Evolutionary conservation across 257 asterid genomes (phyloP), one percentile per base, ranked within the genome.

Genomic region (Salvia rosmarinus): DNA sequence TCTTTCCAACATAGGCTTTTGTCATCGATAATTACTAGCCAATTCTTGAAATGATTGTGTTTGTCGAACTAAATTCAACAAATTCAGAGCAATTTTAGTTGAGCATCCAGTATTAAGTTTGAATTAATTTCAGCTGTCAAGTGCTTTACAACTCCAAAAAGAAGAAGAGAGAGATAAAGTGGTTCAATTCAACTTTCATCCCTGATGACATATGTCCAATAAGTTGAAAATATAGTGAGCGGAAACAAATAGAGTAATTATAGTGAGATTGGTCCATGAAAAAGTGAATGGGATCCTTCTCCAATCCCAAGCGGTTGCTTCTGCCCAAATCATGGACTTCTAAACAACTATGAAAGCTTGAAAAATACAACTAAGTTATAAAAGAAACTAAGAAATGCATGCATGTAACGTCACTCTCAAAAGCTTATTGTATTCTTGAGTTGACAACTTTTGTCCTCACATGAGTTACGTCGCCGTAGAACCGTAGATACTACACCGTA

Each of bases 361-460:
- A 67, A 63, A 62, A 34, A 12, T 16, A 57, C 32, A 72, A 40
- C 46, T 50, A 73, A 57, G 32, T 62, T 43, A 76, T 37, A 76
- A 62, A 77, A 52, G 79, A 61, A 19, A 32, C 65, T 62, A 67
- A 52, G 68, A 50, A 59, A 69, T 69, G 65, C 69, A 74, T 56
- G 56, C 72, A 75, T 81, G 75, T 51, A 73, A 73, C 56, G 76
- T 79, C 82, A 68, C 61, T 63, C n/a, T 82, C 78, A 82, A 50
- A 50, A 21, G 34, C 19, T 16, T 42, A 70, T 56, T 58, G 44
- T 43, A 14, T 56, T 3, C 4, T 62, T 75, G 61, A 34, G 54
- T 65, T 49, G 71, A 73, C 84, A 66, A 64, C 12, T 40, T 78
- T 81, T 89, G 92, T 84, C 86, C 62, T 73, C 57, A 75, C 65